phyloP scores from a whole-genome alignment of 2,329 filamentous ascomycete species.

The Kalmusia sp. region DNA sequence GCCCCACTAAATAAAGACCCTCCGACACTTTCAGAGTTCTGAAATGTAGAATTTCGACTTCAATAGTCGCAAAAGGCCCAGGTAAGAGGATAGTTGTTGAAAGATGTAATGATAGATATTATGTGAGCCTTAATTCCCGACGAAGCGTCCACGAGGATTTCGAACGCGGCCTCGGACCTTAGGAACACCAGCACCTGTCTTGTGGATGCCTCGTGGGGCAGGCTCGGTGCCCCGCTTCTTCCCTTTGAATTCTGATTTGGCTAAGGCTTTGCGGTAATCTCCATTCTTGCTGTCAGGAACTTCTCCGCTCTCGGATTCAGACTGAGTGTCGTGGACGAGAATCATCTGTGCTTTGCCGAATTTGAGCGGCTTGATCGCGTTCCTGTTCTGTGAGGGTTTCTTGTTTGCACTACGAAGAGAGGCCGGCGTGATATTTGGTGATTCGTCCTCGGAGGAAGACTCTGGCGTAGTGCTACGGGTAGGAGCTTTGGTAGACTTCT shows the following conservation, averaged over 20 bases:
- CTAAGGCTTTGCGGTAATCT: slow-evolving; percentile 4
- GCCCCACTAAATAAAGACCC: slow-evolving; percentile 2
- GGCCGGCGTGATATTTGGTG: slow-evolving; percentile 45
- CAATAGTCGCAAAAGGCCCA: background rate
- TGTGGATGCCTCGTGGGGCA: slow-evolving; percentile 18
- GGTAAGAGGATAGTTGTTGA: background rate
- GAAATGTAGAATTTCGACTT: background rate
- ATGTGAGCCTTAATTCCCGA: background rate
- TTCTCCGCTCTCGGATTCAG: slow-evolving; percentile 5
- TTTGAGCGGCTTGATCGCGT: slow-evolving; percentile 18
- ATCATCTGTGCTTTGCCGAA: slow-evolving; percentile 3
- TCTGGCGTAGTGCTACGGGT: slow-evolving; percentile 22
- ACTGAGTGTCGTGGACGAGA: background rate
- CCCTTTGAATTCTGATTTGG: slow-evolving; percentile 5
- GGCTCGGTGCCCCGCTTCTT: slow-evolving; percentile 15
- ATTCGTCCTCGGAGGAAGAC: slow-evolving; percentile 19
- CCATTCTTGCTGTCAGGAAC: slow-evolving; percentile 6
- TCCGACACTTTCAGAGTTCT: background rate
- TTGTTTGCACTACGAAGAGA: slow-evolving; percentile 42
- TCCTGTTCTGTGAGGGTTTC: slow-evolving; percentile 18
- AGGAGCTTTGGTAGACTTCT: slow-evolving; percentile 22
- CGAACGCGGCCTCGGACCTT: slow-evolving; percentile 10
- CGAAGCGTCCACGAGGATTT: slow-evolving; percentile 2
- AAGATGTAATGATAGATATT: background rate
- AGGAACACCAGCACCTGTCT: slow-evolving; percentile 20